Evolutionary conservation across 441 rosid genomes (phyloP).

Genomic region (Hypseocharis bilobata): DNA sequence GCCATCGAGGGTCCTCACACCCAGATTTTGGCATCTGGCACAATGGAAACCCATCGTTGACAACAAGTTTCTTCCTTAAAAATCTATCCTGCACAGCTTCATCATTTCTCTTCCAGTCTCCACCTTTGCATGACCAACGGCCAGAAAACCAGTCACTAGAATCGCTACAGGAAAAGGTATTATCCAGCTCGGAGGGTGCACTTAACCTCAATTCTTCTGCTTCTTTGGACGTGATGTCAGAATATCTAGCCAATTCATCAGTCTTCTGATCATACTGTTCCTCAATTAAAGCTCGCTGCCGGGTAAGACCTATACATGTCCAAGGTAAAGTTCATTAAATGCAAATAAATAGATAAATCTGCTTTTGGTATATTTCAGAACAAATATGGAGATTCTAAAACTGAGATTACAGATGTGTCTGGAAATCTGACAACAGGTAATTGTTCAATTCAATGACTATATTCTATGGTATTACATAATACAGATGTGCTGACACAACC

Average conservation of each 20-base stretch:
- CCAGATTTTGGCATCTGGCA: slow-evolving; percentile 94
- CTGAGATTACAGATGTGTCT: not conserved
- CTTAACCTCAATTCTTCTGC: slow-evolving; percentile 37
- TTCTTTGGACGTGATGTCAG: slow-evolving; percentile 32
- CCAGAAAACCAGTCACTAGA: slow-evolving; percentile 65
- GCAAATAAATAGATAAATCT: not conserved
- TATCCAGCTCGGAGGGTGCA: slow-evolving; percentile 31
- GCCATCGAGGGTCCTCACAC: slow-evolving; percentile 87
- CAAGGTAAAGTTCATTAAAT: slow-evolving; percentile 11
- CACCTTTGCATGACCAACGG: slow-evolving; percentile 92
- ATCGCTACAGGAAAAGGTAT: slow-evolving; percentile 36
- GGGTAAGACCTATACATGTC: slow-evolving; percentile 38
- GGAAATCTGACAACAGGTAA: not conserved
- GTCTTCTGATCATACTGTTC: slow-evolving; percentile 30
- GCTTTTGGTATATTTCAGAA: not conserved
- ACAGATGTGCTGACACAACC: too few species aligned
- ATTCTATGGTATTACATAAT: too few species aligned
- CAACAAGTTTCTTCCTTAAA: slow-evolving; percentile 60
- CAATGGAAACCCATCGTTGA: slow-evolving; percentile 88
- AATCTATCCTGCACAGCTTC: slow-evolving; percentile 58
- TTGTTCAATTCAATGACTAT: too few species aligned
- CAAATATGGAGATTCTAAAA: not conserved
- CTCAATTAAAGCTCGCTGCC: slow-evolving; percentile 32
- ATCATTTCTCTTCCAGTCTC: slow-evolving; percentile 94
- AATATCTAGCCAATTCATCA: slow-evolving; percentile 32